These are phyloP conservation scores for Pleurostoma richardsiae DNA, from an alignment of 2,329 filamentous ascomycete genomes.

Conservation along the genomic window DNA sequence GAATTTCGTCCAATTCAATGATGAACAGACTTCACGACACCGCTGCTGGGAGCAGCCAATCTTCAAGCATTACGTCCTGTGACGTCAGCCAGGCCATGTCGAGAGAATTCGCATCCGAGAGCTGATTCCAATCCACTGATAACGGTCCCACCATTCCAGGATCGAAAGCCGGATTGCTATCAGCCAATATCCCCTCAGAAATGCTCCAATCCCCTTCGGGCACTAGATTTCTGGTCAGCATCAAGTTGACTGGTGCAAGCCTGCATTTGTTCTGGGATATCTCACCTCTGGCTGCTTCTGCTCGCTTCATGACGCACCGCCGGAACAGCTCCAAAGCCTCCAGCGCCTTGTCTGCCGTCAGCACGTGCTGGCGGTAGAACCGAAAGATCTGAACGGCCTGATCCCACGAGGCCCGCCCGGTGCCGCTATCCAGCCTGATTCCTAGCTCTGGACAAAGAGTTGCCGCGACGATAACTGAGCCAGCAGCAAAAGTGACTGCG, in stretches of 20 bases:
- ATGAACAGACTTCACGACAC: not conserved
- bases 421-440: not conserved
- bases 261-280: not conserved
- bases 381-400: not conserved
- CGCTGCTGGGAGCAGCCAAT: not conserved
- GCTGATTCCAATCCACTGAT: not conserved
- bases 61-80: not conserved
- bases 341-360: not conserved
- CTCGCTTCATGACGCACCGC: not conserved
- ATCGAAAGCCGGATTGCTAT: not conserved
- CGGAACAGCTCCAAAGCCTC: not conserved
- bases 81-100: not conserved
- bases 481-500: conserved; percentile 10
- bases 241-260: not conserved
- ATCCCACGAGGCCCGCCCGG: not conserved
- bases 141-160: not conserved
- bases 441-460: conserved; percentile 6
- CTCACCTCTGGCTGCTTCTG: not conserved
- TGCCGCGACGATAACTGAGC: conserved; percentile 10
- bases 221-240: not conserved
- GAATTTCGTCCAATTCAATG: not conserved
- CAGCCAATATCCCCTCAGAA: not conserved
- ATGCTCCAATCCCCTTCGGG: not conserved
- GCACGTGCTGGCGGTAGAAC: not conserved
- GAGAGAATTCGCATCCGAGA: not conserved